These are phyloP conservation scores for Paecilomyces formosus DNA, from an alignment of 2,329 filamentous ascomycete genomes.

Conservation along the genomic window DNA sequence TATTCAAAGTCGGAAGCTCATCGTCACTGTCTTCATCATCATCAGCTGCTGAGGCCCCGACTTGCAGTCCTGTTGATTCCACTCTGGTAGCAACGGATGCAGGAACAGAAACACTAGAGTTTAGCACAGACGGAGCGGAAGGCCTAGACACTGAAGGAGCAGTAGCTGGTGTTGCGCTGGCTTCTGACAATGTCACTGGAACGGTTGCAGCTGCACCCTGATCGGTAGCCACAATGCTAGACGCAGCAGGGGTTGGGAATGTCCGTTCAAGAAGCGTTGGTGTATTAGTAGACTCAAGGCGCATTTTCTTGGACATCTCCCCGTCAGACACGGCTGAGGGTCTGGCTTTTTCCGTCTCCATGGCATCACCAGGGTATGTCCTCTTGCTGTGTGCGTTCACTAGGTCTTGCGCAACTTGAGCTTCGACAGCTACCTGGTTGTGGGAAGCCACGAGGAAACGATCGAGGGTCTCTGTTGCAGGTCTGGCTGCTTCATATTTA, in stretches of 20 bases:
- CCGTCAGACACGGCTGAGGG: background rate
- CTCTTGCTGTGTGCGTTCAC: background rate
- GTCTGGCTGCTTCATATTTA: slow-evolving; percentile 7
- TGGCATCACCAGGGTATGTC: background rate
- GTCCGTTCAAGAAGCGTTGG: background rate
- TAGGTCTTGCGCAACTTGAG: background rate
- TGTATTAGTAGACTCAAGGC: background rate
- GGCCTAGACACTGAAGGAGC: background rate
- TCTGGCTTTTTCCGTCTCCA: background rate
- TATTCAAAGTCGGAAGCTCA: slow-evolving; percentile 42
- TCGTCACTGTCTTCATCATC: slow-evolving; percentile 37
- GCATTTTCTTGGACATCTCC: background rate
- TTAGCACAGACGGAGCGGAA: background rate
- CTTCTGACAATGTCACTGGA: background rate
- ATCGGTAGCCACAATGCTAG: background rate
- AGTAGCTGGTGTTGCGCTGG: background rate
- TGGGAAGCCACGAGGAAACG: background rate
- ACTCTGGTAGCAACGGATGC: slow-evolving; percentile 3
- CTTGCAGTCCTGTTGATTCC: slow-evolving; percentile 9
- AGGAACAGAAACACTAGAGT: background rate
- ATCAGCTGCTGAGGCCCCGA: slow-evolving; percentile 4
- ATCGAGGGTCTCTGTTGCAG: background rate
- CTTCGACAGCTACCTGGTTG: background rate
- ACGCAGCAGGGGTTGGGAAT: background rate
- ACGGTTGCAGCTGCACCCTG: background rate